Conservation (phyloP, 805 yeast genomes). For the Wickerhamiella vanderwaltii region DNA sequence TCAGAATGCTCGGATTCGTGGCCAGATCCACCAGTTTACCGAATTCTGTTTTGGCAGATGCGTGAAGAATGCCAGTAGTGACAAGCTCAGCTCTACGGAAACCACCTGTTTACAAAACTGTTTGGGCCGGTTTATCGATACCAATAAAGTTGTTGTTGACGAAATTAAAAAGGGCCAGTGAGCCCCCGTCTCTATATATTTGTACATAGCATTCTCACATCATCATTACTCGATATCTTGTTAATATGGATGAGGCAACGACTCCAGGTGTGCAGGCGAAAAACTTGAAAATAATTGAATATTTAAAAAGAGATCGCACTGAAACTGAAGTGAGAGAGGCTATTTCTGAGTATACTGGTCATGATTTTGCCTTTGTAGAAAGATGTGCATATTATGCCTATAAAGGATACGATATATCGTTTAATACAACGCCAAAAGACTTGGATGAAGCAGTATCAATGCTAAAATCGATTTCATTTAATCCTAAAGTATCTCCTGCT, state of each 20-base stretch:
- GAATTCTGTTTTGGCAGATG: constrained; percentile 87
- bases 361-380: constrained; percentile 6
- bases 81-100: constrained; percentile 44
- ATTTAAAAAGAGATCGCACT: neutral
- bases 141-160: constrained; percentile 73
- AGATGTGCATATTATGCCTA: constrained; percentile 3
- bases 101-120: constrained; percentile 68
- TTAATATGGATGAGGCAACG: neutral
- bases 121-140: constrained; percentile 73
- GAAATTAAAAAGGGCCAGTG: constrained; percentile 19
- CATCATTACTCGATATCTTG: neutral
- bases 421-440: neutral
- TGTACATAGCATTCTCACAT: neutral
- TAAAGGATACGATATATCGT: neutral
- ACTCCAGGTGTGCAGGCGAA: neutral
- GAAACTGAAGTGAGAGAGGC: neutral
- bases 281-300: neutral
- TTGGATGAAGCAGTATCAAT: neutral
- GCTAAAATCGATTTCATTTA: neutral
- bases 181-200: neutral
- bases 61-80: constrained; percentile 33
- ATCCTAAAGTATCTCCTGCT: neutral
- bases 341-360: neutral
- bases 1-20: constrained; percentile 71
- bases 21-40: constrained; percentile 71